Evolutionary conservation across 2,329 filamentous ascomycete species (phyloP), one percentile per base, ranked within the genome.

Genomic region (Fusarium euwallaceae): DNA sequence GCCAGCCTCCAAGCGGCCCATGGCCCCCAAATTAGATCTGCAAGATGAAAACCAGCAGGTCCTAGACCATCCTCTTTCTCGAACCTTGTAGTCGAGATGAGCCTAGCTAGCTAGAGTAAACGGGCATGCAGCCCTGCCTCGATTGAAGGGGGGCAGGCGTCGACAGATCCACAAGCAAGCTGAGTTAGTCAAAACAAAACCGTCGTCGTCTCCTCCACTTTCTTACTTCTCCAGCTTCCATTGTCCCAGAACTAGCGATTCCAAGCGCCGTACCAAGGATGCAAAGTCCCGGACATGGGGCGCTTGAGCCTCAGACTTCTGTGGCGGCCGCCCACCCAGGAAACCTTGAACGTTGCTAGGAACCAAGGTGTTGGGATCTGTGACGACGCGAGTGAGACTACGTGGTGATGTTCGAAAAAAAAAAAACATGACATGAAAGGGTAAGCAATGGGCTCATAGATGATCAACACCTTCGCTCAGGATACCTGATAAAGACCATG

Each of bases 141-240:
- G 17, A 51, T 51, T 51, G 45, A 51, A 51, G 45, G 24, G 45
- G 45, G 32, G 32, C 32, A 6, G 45, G 45, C 48, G 24, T 53
- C 16, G 5, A 53, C 9, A 55, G 48, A 55, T 55, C 48, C 48
- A 55, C 48, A 53, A 53, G 17, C 8, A 51, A 22, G 22, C 12
- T 10, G 9, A 27, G 24, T 51, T 17, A 24, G 8, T 2, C 48
- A 32, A 29, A 20, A 43, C n/a, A 43, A 45, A 45, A 20, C 17
- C 37, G 17, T n/a, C 48, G 27, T 55, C 48, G 17, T 12, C 27
- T 55, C 48, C 48, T 55, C 48, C 48, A 32, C 48, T 55, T 29
- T 51, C 45, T 51, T 27, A 56, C 39, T 36, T 55, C 39, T 34
- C 56, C 69, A 72, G 70, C 59, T 41, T 27, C 60, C 43, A 20